Conservation (phyloP, 2,329 filamentous ascomycete genomes). For the Cordyceps sp. region DNA sequence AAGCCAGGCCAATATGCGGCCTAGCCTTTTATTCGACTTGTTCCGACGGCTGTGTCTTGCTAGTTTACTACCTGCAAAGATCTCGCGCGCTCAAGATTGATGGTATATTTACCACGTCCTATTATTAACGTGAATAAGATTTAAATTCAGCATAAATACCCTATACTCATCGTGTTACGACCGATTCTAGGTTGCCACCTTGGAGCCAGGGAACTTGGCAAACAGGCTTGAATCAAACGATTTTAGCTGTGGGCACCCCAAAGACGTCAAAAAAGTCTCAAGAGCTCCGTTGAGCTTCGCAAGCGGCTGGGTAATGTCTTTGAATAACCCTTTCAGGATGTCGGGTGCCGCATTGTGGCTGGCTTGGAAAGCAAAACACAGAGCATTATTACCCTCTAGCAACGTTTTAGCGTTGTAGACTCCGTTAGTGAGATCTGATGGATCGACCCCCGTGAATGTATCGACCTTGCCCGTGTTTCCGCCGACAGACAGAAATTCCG, state of each 20-base stretch:
- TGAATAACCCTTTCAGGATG: background rate
- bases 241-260: background rate
- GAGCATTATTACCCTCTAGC: background rate
- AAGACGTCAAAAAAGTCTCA: background rate
- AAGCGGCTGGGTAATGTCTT: background rate
- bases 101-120: too few species aligned
- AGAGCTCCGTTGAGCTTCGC: background rate
- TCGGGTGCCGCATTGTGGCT: background rate
- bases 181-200: background rate
- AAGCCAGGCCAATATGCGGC: too few species aligned
- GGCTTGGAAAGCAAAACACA: background rate
- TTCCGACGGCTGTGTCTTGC: too few species aligned
- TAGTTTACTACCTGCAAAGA: too few species aligned
- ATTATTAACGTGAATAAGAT: too few species aligned
- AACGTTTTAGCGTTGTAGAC: conserved; percentile 18
- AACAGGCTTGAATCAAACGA: background rate
- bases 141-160: too few species aligned
- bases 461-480: conserved; percentile 32
- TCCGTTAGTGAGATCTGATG: conserved; percentile 24
- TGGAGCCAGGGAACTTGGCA: background rate
- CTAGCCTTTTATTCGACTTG: too few species aligned
- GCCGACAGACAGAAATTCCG: conserved; percentile 11
- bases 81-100: too few species aligned
- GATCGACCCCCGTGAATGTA: conserved; percentile 27
- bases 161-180: too few species aligned